These are phyloP conservation scores for Paradendryphiella salina DNA, from an alignment of 2,329 filamentous ascomycete genomes.

Conservation along the genomic window DNA sequence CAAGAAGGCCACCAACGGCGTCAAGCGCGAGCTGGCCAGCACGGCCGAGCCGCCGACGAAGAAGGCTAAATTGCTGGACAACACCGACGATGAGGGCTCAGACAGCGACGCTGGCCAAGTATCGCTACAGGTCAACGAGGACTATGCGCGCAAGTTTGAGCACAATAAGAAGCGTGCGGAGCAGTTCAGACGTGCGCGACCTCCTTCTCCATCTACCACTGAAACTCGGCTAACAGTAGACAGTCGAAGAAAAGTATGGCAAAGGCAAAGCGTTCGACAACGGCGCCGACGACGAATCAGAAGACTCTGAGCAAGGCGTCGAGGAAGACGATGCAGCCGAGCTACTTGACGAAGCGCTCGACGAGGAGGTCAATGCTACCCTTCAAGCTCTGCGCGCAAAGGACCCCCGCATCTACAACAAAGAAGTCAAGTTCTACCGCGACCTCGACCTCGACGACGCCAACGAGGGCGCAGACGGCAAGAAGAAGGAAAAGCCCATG, in stretches of 20 bases:
- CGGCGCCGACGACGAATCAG: conserved; percentile 57
- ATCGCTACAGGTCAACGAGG: conserved; percentile 79
- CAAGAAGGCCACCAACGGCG: conserved; percentile 29
- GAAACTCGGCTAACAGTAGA: conserved; percentile 23
- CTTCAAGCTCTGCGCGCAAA: conserved; percentile 86
- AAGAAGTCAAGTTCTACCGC: conserved; percentile 75
- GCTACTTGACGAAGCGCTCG: conserved; percentile 80
- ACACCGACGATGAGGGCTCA: conserved; percentile 39
- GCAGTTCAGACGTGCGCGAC: conserved; percentile 64
- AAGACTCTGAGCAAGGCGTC: conserved; percentile 60
- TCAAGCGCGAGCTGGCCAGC: conserved; percentile 31
- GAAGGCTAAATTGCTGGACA: conserved; percentile 45
- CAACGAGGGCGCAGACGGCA: conserved; percentile 34
- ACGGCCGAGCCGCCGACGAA: conserved; percentile 36
- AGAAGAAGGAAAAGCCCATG: conserved; percentile 77
- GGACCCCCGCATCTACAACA: conserved; percentile 89
- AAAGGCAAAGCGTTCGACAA: conserved; percentile 48
- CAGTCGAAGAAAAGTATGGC: conserved; percentile 87
- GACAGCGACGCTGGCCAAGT: conserved; percentile 34
- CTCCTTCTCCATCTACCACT: neutral
- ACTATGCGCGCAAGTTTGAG: conserved; percentile 87
- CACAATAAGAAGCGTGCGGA: conserved; percentile 98
- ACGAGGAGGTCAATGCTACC: conserved; percentile 84
- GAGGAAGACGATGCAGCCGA: conserved; percentile 90
- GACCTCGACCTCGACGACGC: conserved; percentile 64